Evolutionary conservation across 2,329 filamentous ascomycete species (phyloP).

Genomic region (Colletotrichum phormii): DNA sequence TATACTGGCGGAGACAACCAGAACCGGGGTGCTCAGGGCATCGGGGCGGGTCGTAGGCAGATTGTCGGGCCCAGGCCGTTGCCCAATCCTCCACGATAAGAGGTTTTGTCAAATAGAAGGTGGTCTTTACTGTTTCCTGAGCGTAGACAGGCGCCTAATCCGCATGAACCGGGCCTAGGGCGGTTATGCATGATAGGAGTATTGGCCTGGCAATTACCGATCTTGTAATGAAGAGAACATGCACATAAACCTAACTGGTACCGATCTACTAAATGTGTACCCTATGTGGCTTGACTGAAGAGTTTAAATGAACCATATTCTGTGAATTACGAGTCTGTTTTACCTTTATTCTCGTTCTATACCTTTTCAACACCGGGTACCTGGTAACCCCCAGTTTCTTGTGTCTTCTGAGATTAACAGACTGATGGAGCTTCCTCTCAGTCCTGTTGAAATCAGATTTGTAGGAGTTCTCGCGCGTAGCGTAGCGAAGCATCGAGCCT

Average conservation of each 20-base stretch:
- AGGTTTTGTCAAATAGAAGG: background rate
- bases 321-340: background rate
- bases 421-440: background rate
- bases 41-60: conserved; percentile 78
- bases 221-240: background rate
- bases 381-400: background rate
- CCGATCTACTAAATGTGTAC: background rate
- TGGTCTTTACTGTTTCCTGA: background rate
- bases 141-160: conserved; percentile 1
- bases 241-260: background rate
- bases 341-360: background rate
- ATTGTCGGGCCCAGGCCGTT: conserved; percentile 83
- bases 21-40: conserved; percentile 74
- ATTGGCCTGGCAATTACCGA: background rate
- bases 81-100: conserved; percentile 48
- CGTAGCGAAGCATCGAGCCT: background rate
- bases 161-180: background rate
- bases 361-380: background rate
- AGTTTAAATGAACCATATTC: background rate
- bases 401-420: background rate
- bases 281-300: background rate
- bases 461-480: background rate
- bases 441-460: background rate
- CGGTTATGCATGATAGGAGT: background rate
- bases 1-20: conserved; percentile 81